Conservation (phyloP, 78 protist genomes). For the Pigoraptor vietnamica region DNA sequence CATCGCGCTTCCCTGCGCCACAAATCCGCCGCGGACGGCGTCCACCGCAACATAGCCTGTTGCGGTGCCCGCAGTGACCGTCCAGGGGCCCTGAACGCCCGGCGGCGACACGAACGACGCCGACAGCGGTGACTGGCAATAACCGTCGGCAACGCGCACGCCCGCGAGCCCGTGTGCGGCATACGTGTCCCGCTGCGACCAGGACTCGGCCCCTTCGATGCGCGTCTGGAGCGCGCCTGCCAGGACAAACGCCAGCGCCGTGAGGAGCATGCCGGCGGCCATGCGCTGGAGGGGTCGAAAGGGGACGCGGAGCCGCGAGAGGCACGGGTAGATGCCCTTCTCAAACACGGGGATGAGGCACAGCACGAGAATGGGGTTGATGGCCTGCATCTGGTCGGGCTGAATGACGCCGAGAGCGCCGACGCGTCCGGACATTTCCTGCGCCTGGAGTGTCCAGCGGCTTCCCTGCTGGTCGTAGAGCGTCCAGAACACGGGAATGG, state of each 20-base stretch:
- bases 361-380: conserved; percentile 55
- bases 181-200: not conserved
- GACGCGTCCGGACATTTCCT: conserved; percentile 29
- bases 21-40: too few species aligned
- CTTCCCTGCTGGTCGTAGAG: conserved; percentile 52
- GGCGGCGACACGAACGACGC: not conserved
- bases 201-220: conserved; percentile 18
- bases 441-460: conserved; percentile 51
- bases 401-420: not conserved
- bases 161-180: not conserved
- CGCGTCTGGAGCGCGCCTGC: conserved; percentile 45
- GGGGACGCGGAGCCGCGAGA: not conserved
- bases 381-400: conserved; percentile 61
- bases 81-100: not conserved
- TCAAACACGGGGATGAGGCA: conserved; percentile 52
- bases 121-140: not conserved
- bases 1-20: too few species aligned
- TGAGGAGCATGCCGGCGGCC: conserved; percentile 54
- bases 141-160: not conserved
- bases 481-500: conserved; percentile 64
- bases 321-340: conserved; percentile 34
- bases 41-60: not conserved
- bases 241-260: conserved; percentile 37
- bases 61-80: not conserved
- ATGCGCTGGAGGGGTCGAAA: conserved; percentile 46